Evolutionary conservation across 371 early-diverging fungal species (phyloP).

Genomic region (Batrachochytrium dendrobatidis): DNA sequence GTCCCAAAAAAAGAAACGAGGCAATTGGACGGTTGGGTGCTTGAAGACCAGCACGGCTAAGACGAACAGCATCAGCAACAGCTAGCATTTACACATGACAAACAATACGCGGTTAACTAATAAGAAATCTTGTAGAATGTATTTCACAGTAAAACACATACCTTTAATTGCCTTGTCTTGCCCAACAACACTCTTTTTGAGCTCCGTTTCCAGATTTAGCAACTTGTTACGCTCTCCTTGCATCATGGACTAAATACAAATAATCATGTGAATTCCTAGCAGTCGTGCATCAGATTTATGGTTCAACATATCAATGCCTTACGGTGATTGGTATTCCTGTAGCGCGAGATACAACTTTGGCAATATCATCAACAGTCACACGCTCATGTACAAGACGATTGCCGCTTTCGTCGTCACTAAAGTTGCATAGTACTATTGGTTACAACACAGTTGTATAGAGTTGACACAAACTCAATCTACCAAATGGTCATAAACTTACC

Average conservation of each 20-base stretch:
- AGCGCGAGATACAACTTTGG: constrained; percentile 52
- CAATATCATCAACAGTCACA: constrained; percentile 46
- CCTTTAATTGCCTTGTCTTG: constrained; percentile 71
- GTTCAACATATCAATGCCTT: constrained; percentile 10
- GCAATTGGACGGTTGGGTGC: constrained; percentile 54
- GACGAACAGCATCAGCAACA: constrained; percentile 61
- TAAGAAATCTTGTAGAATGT: too few species aligned
- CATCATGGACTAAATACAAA: constrained; percentile 54
- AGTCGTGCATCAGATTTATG: too few species aligned
- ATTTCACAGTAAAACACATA: too few species aligned
- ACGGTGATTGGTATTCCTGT: constrained; percentile 63
- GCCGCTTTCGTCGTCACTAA: constrained; percentile 32
- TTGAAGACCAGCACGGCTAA: constrained; percentile 63
- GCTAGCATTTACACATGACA: too few species aligned
- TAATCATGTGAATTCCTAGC: too few species aligned
- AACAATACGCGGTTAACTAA: too few species aligned
- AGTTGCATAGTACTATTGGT: constrained; percentile 2
- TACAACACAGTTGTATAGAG: not conserved
- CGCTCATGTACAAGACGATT: constrained; percentile 67
- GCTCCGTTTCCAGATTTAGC: constrained; percentile 42
- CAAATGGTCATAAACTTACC: constrained; percentile 10
- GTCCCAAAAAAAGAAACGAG: constrained; percentile 60
- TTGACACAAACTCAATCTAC: too few species aligned
- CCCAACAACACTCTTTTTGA: constrained; percentile 59
- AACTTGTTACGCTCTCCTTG: constrained; percentile 68